Evolutionary conservation across 2,329 filamentous ascomycete species (phyloP), one percentile per base, ranked within the genome.

Genomic region (Arthrobotrys pseudoclavata): DNA sequence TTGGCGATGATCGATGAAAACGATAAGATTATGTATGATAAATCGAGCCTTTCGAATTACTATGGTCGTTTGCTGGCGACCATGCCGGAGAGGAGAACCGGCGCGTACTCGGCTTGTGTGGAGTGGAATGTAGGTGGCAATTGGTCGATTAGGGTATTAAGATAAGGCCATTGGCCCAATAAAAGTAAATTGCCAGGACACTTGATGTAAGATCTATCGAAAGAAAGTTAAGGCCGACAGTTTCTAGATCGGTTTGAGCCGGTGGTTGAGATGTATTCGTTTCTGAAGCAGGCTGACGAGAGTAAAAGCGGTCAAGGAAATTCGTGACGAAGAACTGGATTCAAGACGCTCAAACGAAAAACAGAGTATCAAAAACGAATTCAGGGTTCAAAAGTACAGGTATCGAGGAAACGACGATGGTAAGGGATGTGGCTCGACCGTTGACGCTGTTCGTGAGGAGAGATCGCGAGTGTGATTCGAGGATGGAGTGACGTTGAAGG

Each of bases 291-390:
- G 34, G 67, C 55, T 60, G 52, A 64, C 47, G 72, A 63, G 66
- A 40, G 22, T 40, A n/a, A 69, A n/a, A 52, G 24, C 55, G 26
- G 34, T 29, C 42, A 70, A 76, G 61, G 50, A 66, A 76, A 76
- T 66, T 76, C 72, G 66, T 76, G 60, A 76, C 64, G 45, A 48
- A 42, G 18, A 52, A 53, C 57, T 48, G 42, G 40, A 53, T 48
- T 64, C 47, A 61, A 64, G 52, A 66, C 57, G 72, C 72, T 76
- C 47, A 76, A 67, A 47, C 29, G 53, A 61, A 48, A 64, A 60
- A 52, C 31, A 18, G 22, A 22, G 53, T 34, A 53, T 31, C 24
- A 66, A 47, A 63, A 57, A 40, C 29, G 34, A 12, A 22, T 31
- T 31, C 29, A 7, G 7, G 42, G 26, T 24, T 42, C 45, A 61